phyloP scores from a whole-genome alignment of 2,329 filamentous ascomycete species.

The Fusarium domesticum region DNA sequence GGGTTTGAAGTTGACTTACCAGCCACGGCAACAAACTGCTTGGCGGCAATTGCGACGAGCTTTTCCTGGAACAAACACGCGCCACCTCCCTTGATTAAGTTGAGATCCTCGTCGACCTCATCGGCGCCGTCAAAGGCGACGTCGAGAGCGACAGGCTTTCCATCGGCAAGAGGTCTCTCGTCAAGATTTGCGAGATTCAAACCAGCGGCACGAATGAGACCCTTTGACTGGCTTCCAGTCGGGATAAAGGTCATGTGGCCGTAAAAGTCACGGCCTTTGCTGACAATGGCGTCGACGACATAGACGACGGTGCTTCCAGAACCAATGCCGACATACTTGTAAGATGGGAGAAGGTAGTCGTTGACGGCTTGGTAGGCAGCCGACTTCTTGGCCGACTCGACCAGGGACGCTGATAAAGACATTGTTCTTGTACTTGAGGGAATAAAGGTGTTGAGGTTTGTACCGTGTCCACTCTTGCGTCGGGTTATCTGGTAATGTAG shows the following conservation, averaged over 20 bases:
- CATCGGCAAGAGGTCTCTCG: constrained; percentile 55
- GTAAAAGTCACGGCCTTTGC: constrained; percentile 53
- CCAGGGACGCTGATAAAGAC: constrained; percentile 39
- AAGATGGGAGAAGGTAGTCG: constrained; percentile 63
- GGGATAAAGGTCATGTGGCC: constrained; percentile 78
- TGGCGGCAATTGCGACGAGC: constrained; percentile 79
- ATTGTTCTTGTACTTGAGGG: constrained; percentile 30
- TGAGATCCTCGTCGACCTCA: constrained; percentile 90
- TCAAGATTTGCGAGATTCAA: constrained; percentile 76
- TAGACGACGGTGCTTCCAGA: constrained; percentile 81
- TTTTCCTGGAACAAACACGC: constrained; percentile 99
- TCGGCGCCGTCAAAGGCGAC: constrained; percentile 96
- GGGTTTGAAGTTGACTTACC: constrained; percentile 47
- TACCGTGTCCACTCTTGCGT: constrained; percentile 13
- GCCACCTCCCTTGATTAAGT: constrained; percentile 96
- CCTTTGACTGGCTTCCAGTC: constrained; percentile 86
- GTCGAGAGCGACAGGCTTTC: constrained; percentile 60
- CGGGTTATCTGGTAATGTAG: no score
- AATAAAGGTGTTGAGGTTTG: constrained; percentile 12
- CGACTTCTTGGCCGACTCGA: constrained; percentile 72
- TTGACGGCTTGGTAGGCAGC: constrained; percentile 72
- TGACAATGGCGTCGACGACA: constrained; percentile 76
- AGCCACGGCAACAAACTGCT: constrained; percentile 83
- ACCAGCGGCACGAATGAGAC: constrained; percentile 77
- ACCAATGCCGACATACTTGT: constrained; percentile 72